Conservation (phyloP, 306 rosid species). For the Coriaria nepalensis region DNA sequence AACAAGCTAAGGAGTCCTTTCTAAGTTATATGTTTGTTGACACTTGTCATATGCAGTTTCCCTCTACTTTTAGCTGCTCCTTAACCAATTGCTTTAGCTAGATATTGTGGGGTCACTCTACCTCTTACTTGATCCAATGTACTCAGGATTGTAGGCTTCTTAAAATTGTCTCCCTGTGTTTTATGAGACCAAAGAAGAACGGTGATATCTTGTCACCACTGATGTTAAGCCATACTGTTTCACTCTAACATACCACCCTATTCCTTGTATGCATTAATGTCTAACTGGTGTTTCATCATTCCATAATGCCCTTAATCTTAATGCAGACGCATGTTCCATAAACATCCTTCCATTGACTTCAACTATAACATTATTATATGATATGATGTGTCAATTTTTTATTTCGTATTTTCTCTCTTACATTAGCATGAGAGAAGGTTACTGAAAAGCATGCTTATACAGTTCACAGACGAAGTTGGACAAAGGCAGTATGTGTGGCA, state of each 20-base stretch:
- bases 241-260: too few relatives aligned
- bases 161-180: too few relatives aligned
- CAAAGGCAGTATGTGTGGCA: slow-evolving; percentile 82
- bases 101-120: too few relatives aligned
- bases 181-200: too few relatives aligned
- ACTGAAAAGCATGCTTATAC: slow-evolving; percentile 26
- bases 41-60: neutral
- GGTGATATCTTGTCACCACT: too few relatives aligned
- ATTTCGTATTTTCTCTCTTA: too few relatives aligned
- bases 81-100: too few relatives aligned
- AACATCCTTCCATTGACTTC: slow-evolving; percentile 2
- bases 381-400: neutral
- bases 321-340: neutral
- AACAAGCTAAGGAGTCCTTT: slow-evolving; percentile 2
- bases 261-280: too few relatives aligned
- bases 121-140: too few relatives aligned
- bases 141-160: too few relatives aligned
- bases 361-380: neutral
- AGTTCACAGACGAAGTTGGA: slow-evolving; percentile 90
- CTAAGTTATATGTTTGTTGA: neutral
- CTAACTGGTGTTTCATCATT: neutral
- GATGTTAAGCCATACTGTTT: too few relatives aligned
- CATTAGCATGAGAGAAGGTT: slow-evolving; percentile 5
- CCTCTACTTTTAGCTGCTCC: too few relatives aligned
- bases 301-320: neutral